phyloP scores from a whole-genome alignment of 768 basidiomycete genomes.

The Pulveroboletus sp. region DNA sequence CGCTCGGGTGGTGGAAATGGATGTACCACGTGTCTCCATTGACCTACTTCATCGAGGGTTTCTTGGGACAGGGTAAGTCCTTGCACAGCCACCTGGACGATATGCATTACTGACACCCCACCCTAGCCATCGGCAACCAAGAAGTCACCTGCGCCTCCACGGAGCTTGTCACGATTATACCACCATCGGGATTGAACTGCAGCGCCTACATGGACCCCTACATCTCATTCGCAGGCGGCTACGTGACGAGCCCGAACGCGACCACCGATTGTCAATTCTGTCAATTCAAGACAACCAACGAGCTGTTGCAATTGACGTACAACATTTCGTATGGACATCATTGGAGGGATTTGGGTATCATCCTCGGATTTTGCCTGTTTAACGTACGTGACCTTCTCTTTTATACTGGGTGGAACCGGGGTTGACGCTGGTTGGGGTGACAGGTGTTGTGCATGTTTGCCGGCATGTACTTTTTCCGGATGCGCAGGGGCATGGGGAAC shows the following conservation, averaged over 20 bases:
- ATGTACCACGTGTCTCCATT: slow-evolving; percentile 47
- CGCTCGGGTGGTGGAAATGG: slow-evolving; percentile 33
- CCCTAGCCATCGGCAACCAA: slow-evolving; percentile 40
- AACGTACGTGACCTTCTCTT: slow-evolving; percentile 37
- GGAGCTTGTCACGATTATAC: slow-evolving; percentile 60
- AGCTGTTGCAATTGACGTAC: slow-evolving; percentile 28
- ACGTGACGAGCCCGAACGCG: slow-evolving; percentile 53
- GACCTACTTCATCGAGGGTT: slow-evolving; percentile 50
- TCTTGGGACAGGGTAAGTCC: slow-evolving; percentile 26
- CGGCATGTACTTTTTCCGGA: slow-evolving; percentile 31
- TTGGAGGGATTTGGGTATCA: slow-evolving; percentile 11
- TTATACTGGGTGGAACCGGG: background rate
- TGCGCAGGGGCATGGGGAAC: slow-evolving; percentile 17
- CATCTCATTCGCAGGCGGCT: slow-evolving; percentile 51
- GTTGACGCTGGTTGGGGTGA: background rate
- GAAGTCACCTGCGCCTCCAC: slow-evolving; percentile 45
- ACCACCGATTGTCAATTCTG: slow-evolving; percentile 57
- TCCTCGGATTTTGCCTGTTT: slow-evolving; percentile 25
- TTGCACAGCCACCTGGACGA: background rate
- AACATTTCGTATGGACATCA: slow-evolving; percentile 5
- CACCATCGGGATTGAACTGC: slow-evolving; percentile 53
- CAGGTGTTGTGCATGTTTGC: slow-evolving; percentile 30
- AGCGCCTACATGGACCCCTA: slow-evolving; percentile 47
- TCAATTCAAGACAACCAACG: slow-evolving; percentile 48
- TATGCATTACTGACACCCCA: background rate